A percentile compares a stretch with the other conserved stretches of the same genome.
phyloP scores from a whole-genome alignment of 495 filamentous ascomycete species.

The Penicillium salamii region DNA sequence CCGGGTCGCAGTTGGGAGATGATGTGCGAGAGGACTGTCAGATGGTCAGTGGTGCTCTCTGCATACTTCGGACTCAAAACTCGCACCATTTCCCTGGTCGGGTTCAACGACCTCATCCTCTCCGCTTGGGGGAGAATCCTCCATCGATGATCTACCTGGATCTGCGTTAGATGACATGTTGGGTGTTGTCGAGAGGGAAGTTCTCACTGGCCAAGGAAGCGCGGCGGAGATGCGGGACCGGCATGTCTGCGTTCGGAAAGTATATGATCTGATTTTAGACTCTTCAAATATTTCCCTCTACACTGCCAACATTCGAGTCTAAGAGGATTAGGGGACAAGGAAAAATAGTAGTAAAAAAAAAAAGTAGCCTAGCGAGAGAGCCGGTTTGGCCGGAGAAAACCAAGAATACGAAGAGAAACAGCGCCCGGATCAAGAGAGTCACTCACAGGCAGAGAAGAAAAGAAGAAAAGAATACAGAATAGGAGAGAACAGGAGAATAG shows the following conservation, averaged over 20 bases:
- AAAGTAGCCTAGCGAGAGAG: background rate
- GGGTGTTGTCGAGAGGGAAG: conserved; percentile 1
- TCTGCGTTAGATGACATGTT: conserved; percentile 38
- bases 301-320: background rate
- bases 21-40: conserved; percentile 82
- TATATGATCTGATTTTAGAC: background rate
- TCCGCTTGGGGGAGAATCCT: conserved; percentile 42
- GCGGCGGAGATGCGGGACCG: conserved; percentile 32
- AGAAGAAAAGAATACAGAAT: conserved; percentile 12
- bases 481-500: background rate
- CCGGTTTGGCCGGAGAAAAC: background rate
- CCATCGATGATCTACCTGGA: conserved; percentile 55
- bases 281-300: background rate
- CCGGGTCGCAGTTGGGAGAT: conserved; percentile 95
- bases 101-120: conserved; percentile 81
- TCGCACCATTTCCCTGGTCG: conserved; percentile 57
- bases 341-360: background rate
- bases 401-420: background rate
- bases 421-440: no score
- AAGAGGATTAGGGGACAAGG: background rate
- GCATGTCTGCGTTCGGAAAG: conserved; percentile 27
- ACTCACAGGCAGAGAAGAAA: background rate
- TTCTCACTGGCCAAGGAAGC: conserved; percentile 27
- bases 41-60: conserved; percentile 2
- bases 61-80: background rate